Evolutionary conservation across 1,284 basidiomycete genomes (phyloP), one percentile per base, ranked within the genome.

Genomic region (Phlebopus sp.): DNA sequence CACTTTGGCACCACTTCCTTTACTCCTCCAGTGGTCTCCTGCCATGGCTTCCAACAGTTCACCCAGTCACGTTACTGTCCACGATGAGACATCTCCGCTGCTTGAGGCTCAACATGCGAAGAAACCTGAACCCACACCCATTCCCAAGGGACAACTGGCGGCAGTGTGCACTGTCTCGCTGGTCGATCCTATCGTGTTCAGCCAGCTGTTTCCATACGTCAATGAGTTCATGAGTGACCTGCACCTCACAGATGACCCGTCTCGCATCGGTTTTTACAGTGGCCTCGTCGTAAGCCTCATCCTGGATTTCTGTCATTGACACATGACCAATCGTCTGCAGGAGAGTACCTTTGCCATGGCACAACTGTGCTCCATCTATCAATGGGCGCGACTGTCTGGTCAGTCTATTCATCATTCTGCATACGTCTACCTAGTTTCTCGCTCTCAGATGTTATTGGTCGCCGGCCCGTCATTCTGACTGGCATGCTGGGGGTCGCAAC

Each of bases 231-330:
- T 86, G 60, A 69, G 69, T 31, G 72, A 72, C 49, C 73, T 86
- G 18, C 71, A 77, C 51, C 64, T 86, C 42, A 81, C 81, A 14
- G 66, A 78, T 42, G 75, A 83, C 56, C 75, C 74, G n/a, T 78
- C 79, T 19, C 74, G 77, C 58, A 76, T 85, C 32, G 85, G 82
- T 5, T 81, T 83, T 53, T 86, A 85, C 62, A 82, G 79, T 56
- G 81, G 81, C 10, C 57, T 85, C 39, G 78, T 84, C 55, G 79
- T 82, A 59, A 53, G 75, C 58, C 29, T n/a, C 30, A 15, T 47
- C 31, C 15, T 8, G 37, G 37, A 27, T 18, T 27, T 37, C 10
- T 17, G 5, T 35, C 2, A 32, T 23, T 2, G 3, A 23, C 4
- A 27, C 18, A 15, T 44, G n/a, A 34, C 19, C 15, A 50, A 58